Base-by-base conservation (phyloP, 2,329 filamentous ascomycete genomes). In the Botrytis squamosa region DNA sequence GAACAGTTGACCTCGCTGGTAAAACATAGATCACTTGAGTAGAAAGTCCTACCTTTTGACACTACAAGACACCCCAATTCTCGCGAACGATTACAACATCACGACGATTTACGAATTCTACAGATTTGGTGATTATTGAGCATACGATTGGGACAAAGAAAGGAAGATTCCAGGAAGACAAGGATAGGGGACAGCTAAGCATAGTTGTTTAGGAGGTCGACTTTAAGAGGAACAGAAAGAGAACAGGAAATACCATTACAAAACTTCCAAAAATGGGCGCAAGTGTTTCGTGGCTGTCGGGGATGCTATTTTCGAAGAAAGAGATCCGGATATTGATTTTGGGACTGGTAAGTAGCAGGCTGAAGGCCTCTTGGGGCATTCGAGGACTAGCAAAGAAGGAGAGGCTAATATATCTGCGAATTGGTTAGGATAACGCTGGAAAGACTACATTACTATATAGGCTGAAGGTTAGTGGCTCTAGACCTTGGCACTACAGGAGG, bases 371-470 rank as follows among this genome's bases (percentile, higher is more conserved):
- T 14, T 46, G 44, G 29, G 38, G 46, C 38, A 38, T 72, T 69
- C 38, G 29, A 67, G 62, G 66, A 70, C 70, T 59, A 12, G n/a
- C 5, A 40, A 44, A 66, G 72, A 36, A 72, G 64, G 60, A 40
- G 73, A 70, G 65, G 68, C 73, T 75, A 70, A 75, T 66, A 14
- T 10, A n/a, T 66, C 70, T 44, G 46, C 60, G 20, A 71, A 49
- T 33, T 46, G 33, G 22, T 6, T 72, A 98, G 94, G 96, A 99
- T 84, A 98, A 98, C 84, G 96, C 96, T 66, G 96, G 96, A 83
- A 99, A 99, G 86, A 99, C 96, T 62, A 99, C 96, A 46, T 87
- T 99, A 75, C 87, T 99, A 74, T 99, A 99, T 86, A 92, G 95
- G 84, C 86, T 99, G 79, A 98, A 98, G 92, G 94, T 97, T 83